A percentile compares a stretch with the other conserved stretches of the same genome.
phyloP scores from a whole-genome alignment of 139 green algal genomes.

The Picochlorum sp. region DNA sequence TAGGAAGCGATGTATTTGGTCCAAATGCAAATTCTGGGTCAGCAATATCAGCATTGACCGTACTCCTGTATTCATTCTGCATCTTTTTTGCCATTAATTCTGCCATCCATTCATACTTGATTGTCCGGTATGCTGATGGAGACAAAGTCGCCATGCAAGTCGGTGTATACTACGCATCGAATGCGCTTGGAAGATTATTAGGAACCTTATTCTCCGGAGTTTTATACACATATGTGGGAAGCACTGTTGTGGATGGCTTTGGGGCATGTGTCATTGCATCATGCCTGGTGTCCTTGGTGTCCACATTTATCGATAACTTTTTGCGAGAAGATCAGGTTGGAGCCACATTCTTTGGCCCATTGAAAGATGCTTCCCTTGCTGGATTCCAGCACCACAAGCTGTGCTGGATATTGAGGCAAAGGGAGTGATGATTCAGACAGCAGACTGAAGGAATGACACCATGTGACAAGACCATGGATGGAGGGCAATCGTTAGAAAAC shows the following conservation, averaged over 20 bases:
- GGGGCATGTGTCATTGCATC: slow-evolving; percentile 68
- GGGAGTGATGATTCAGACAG: no score
- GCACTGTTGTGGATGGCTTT: slow-evolving; percentile 48
- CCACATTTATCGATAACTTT: slow-evolving; percentile 27
- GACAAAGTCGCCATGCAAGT: slow-evolving; percentile 77
- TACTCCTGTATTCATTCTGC: slow-evolving; percentile 57
- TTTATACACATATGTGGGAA: slow-evolving; percentile 64
- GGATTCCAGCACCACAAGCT: background rate
- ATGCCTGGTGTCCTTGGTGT: slow-evolving; percentile 39
- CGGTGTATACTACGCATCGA: slow-evolving; percentile 81
- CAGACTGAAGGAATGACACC: no score
- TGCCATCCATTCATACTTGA: slow-evolving; percentile 72
- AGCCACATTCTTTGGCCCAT: background rate
- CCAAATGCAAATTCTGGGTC: background rate
- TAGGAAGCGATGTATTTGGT: slow-evolving; percentile 42
- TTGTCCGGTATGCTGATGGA: slow-evolving; percentile 63
- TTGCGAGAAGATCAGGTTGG: slow-evolving; percentile 36
- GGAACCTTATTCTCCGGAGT: slow-evolving; percentile 67
- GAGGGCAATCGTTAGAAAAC: no score
- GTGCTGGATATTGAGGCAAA: no score
- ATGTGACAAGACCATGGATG: no score
- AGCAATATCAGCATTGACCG: slow-evolving; percentile 22
- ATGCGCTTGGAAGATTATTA: slow-evolving; percentile 63
- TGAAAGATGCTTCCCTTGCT: slow-evolving; percentile 6
- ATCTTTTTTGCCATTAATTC: slow-evolving; percentile 81